Evolutionary conservation across 345 rosid genomes (phyloP).

Genomic region (Melaleuca quinquenervia): DNA sequence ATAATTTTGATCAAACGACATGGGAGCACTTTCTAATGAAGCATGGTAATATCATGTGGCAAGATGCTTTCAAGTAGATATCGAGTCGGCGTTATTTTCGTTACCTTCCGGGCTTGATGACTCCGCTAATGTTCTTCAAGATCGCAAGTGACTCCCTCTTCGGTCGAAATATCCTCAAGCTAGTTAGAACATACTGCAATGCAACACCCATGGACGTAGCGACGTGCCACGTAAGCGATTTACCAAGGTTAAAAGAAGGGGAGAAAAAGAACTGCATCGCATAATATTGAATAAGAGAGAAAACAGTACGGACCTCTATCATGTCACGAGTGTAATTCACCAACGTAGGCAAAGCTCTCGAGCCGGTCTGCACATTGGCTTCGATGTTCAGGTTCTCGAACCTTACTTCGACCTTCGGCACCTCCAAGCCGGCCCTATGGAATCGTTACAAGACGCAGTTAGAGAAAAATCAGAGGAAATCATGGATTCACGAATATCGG

Average conservation of each 20-base stretch:
- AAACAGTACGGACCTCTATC: slow-evolving; percentile 33
- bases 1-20: neutral
- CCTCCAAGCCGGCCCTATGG: slow-evolving; percentile 62
- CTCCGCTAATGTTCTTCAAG: slow-evolving; percentile 55
- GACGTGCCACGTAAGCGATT: neutral
- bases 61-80: neutral
- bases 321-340: slow-evolving; percentile 49
- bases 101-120: slow-evolving; percentile 73
- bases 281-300: neutral
- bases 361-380: slow-evolving; percentile 56
- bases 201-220: neutral
- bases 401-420: slow-evolving; percentile 67
- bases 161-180: slow-evolving; percentile 38
- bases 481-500: neutral
- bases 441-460: neutral
- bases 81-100: neutral
- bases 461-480: neutral
- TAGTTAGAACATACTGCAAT: slow-evolving; percentile 30
- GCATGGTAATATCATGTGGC: neutral
- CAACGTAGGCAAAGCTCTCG: slow-evolving; percentile 86
- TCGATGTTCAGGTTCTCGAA: slow-evolving; percentile 49
- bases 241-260: neutral
- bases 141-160: slow-evolving; percentile 31
- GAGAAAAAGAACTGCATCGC: too few species aligned
- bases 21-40: neutral